phyloP scores from a whole-genome alignment of 2,329 filamentous ascomycete genomes.

The Aplosporella prunicola region DNA sequence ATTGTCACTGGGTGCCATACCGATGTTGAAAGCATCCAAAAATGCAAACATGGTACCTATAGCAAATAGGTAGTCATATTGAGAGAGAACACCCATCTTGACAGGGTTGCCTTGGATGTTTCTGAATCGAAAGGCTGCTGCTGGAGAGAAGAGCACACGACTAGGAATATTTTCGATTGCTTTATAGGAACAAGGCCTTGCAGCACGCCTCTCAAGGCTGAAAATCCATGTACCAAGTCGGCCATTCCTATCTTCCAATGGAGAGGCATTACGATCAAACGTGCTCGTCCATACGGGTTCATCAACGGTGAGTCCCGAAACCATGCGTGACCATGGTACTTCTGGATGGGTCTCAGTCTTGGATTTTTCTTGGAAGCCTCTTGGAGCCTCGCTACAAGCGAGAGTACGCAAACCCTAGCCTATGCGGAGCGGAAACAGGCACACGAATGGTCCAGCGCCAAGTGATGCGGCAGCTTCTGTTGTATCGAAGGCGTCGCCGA shows the following conservation, averaged over 20 bases:
- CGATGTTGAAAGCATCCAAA: constrained; percentile 59
- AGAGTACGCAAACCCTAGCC: neutral
- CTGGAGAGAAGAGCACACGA: neutral
- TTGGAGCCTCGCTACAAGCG: neutral
- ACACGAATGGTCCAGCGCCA: neutral
- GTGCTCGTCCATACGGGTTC: constrained; percentile 1
- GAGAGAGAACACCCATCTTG: constrained; percentile 32
- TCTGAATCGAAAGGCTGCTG: neutral
- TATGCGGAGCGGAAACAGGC: neutral
- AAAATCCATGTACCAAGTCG: neutral
- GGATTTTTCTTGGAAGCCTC: neutral
- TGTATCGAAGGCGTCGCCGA: constrained; percentile 5
- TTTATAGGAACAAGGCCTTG: constrained; percentile 1
- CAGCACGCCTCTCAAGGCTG: no score
- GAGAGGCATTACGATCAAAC: neutral
- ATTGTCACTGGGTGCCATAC: constrained; percentile 22
- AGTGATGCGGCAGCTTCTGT: constrained; percentile 2
- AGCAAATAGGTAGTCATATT: constrained; percentile 56
- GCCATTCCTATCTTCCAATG: neutral
- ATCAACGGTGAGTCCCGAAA: no score
- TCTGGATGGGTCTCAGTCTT: neutral
- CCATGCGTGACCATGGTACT: neutral
- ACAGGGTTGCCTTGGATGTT: neutral
- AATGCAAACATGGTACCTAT: constrained; percentile 57
- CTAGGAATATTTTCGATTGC: neutral